Base-by-base conservation (phyloP, 768 basidiomycete species). In the Rhizopogon rudus region DNA sequence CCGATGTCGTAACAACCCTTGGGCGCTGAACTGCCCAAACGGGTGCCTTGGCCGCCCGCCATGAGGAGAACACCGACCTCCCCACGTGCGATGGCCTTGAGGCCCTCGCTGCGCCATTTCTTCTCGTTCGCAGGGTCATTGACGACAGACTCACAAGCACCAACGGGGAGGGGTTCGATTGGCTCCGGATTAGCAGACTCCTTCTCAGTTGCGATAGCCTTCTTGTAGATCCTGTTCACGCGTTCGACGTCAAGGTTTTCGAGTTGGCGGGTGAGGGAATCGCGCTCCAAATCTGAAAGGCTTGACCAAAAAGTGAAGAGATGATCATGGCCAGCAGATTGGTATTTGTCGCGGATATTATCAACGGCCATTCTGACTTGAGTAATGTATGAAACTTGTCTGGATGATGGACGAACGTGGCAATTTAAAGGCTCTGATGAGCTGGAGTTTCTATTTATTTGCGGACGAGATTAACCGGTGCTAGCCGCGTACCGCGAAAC, bases 1-100 rank as follows among this genome's bases (percentile, higher is more conserved):
- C 89, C 91, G 61, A 99, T 98, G 69, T 98, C 94, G 72, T 98
- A 98, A 76, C 95, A 97, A 5, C 97, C 97, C 68, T 99, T 99
- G 20, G 97, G 97, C 5, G 89, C 89, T 31, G 80, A 82, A 65
- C 91, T 93, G 31, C 97, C 97, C 42, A 99, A 75, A 53, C 97
- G 81, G 17, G 95, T 97, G 13, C 97, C 97, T 73, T 99, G 97
- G 1, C 97, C 97, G 40, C 97, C 97, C 7, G 97, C 97, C 90
- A 99, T 92, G 62, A 99, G 81, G 44, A 99, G 78, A 9, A 98
- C 95, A n/a, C 87, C 97, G 40, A 98, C 94, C 62, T 92, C 76
- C 57, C 92, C 87, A 37, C 80, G 72, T 16, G 86, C 80, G 65
- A 98, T 84, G 45, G 96, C 94, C 40, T 83, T 73, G 40, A 98